Conservation (phyloP, 2,329 filamentous ascomycete species). For the Colletotrichum sp. region DNA sequence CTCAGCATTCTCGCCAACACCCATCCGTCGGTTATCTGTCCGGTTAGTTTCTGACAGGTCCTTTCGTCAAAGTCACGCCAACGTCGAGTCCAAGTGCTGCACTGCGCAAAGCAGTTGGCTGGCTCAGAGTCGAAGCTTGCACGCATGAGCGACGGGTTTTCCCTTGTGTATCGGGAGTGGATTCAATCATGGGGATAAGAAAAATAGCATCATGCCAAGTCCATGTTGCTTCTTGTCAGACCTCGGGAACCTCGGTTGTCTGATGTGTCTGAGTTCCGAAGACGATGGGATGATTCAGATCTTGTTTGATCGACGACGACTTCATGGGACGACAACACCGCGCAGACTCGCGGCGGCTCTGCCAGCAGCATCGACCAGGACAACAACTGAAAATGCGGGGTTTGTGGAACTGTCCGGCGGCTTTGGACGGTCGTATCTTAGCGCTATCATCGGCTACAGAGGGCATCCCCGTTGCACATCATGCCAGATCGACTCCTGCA, state of each 20-base stretch:
- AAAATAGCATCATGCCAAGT: constrained; percentile 2
- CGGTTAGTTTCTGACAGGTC: not conserved
- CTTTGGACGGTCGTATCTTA: not conserved
- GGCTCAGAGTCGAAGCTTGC: not conserved
- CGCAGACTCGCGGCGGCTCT: constrained; percentile 1
- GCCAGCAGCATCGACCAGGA: not conserved
- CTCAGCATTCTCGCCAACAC: not conserved
- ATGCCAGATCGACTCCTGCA: constrained; percentile 20
- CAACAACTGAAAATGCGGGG: constrained; percentile 12
- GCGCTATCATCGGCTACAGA: not conserved
- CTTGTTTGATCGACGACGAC: constrained; percentile 13
- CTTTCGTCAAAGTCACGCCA: not conserved
- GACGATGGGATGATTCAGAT: constrained; percentile 20
- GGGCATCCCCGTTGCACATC: constrained; percentile 6
- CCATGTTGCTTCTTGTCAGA: not conserved
- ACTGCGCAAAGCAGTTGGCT: not conserved
- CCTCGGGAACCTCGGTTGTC: constrained; percentile 15
- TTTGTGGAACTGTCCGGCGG: not conserved
- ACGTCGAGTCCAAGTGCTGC: not conserved
- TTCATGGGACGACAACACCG: not conserved
- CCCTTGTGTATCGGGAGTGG: not conserved
- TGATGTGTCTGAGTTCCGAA: constrained; percentile 16
- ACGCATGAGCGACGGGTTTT: not conserved
- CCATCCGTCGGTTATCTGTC: not conserved
- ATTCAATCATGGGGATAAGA: not conserved